phyloP scores from a whole-genome alignment of 2,329 filamentous ascomycete species.

The Fusarium anthophilum region DNA sequence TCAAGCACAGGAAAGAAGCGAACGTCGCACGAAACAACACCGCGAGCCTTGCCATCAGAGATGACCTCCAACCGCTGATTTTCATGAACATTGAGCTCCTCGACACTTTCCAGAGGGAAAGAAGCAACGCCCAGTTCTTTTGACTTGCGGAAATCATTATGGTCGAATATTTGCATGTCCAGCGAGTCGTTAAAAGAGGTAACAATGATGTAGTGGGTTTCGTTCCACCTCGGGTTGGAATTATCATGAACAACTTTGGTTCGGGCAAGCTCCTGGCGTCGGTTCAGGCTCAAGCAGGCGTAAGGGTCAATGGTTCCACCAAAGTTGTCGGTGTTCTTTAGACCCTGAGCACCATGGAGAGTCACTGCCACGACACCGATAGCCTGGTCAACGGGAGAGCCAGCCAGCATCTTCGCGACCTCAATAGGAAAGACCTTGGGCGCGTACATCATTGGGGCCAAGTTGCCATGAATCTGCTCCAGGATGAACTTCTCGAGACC shows the following conservation, averaged over 20 bases:
- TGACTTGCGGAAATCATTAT: constrained; percentile 95
- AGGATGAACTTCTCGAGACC: constrained; percentile 93
- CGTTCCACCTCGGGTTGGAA: constrained; percentile 90
- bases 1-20: constrained; percentile 95
- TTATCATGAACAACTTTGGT: constrained; percentile 91
- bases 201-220: constrained; percentile 95
- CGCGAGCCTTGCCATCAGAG: constrained; percentile 84
- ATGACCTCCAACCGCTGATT: constrained; percentile 87
- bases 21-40: constrained; percentile 81
- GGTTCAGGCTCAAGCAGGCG: constrained; percentile 83
- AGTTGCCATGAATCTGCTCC: constrained; percentile 93
- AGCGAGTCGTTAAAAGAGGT: constrained; percentile 90
- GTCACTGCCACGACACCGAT: constrained; percentile 94
- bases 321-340: constrained; percentile 97
- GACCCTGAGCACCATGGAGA: constrained; percentile 86
- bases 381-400: constrained; percentile 92
- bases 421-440: constrained; percentile 99
- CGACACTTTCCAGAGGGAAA: constrained; percentile 84
- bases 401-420: constrained; percentile 97
- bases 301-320: constrained; percentile 93
- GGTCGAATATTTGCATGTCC: constrained; percentile 87
- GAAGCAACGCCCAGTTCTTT: constrained; percentile 91
- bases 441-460: constrained; percentile 97
- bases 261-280: constrained; percentile 80
- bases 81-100: constrained; percentile 80